These are phyloP conservation scores for Fusarium sterilihyphosum DNA, from an alignment of 2,329 filamentous ascomycete genomes.

Conservation along the genomic window DNA sequence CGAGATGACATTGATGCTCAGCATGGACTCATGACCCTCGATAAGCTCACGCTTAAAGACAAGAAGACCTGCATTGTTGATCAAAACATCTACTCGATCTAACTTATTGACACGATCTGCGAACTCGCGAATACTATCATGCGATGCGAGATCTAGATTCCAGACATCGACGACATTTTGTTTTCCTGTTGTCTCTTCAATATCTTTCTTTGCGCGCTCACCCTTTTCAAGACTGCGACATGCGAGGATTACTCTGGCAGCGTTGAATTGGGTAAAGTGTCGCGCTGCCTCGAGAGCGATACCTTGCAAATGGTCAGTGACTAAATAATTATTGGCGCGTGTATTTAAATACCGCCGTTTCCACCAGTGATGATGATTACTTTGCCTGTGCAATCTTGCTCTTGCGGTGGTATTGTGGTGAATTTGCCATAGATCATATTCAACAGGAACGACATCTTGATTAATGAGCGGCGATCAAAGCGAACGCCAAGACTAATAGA, in stretches of 20 bases:
- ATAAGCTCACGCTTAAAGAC: constrained; percentile 29
- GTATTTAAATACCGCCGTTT: constrained; percentile 45
- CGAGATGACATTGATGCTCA: constrained; percentile 59
- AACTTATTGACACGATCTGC: constrained; percentile 44
- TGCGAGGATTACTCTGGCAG: constrained; percentile 55
- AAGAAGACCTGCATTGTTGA: constrained; percentile 53
- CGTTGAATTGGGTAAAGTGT: constrained; percentile 53
- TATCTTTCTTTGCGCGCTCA: constrained; percentile 51
- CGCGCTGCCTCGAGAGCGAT: constrained; percentile 55
- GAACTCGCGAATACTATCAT: constrained; percentile 51
- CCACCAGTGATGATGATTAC: constrained; percentile 56
- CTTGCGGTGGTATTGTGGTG: constrained; percentile 44
- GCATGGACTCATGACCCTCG: constrained; percentile 54
- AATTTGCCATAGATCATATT: constrained; percentile 27
- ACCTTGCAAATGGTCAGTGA: constrained; percentile 36
- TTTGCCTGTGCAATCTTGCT: constrained; percentile 48
- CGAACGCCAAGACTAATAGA: background rate
- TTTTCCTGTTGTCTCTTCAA: constrained; percentile 44
- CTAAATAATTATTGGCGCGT: too few relatives aligned
- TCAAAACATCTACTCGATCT: constrained; percentile 54
- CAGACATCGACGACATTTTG: constrained; percentile 53
- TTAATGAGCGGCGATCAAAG: background rate
- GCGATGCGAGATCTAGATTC: constrained; percentile 55
- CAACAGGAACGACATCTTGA: constrained; percentile 5
- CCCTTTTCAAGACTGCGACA: constrained; percentile 53